Evolutionary conservation across 2,329 filamentous ascomycete species (phyloP), one percentile per base, ranked within the genome.

Genomic region (Camptophora hylomeconis): DNA sequence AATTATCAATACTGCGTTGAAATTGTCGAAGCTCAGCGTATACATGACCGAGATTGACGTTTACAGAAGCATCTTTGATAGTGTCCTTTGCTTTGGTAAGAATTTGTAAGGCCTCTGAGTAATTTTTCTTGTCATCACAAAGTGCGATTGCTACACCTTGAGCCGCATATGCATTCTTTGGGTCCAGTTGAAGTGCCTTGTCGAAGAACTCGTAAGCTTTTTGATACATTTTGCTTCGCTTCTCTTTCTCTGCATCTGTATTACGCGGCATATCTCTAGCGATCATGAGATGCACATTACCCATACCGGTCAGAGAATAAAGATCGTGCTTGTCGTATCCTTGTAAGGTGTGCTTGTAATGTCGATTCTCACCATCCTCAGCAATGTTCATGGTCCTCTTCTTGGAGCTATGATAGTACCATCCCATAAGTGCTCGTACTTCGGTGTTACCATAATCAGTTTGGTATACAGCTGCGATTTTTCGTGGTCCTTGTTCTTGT

Each of bases 171-270:
- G 89, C 87, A 44, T 95, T 98, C 58, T 79, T 84, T 0, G 84
- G 75, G 47, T 98, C 89, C n/a, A 98, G 63, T 39, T 92, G 83
- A 13, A 98, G 63, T 4, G 87, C 87, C 58, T 98, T 98, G 52
- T 95, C 89, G 45, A 94, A 98, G 57, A 98, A 98, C 51, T 98
- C 92, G 7, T 95, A 86, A 0, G 89, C 86, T 42, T 87, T 84
- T 50, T 76, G 74, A 50, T 95, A 98, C 37, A 75, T 78, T 44
- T 79, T 80, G 33, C 77, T 80, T 30, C 86, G 76, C 60, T 92
- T 93, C 46, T 92, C 80, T 56, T 82, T 92, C 36, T 98, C 87
- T 35, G 75, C 67, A 6, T 95, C 89, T 0, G 80, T 80, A 37
- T 89, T 81, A 28, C 86, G 75, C 17, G 82, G 80, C 84, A 95